phyloP scores from a whole-genome alignment of 768 basidiomycete genomes.

The Xerocomus spinulosus region DNA sequence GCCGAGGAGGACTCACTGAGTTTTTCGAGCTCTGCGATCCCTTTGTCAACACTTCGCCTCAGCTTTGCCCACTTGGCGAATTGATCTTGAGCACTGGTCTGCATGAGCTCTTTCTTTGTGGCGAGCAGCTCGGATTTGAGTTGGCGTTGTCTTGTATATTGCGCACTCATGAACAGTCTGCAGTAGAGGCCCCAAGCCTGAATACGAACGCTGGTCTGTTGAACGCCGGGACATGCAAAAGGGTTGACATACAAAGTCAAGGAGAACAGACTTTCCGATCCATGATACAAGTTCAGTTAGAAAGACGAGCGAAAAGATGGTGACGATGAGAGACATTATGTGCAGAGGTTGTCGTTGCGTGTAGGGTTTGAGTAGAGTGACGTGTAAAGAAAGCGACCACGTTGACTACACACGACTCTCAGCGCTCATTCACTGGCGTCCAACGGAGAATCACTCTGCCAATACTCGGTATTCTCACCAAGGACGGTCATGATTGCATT shows the following conservation, averaged over 20 bases:
- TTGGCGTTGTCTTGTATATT: slow-evolving; percentile 53
- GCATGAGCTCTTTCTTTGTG: slow-evolving; percentile 79
- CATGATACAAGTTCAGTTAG: slow-evolving; percentile 80
- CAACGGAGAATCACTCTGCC: too few relatives aligned
- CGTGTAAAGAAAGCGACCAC: too few relatives aligned
- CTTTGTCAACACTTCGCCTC: slow-evolving; percentile 86
- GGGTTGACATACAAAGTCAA: slow-evolving; percentile 61
- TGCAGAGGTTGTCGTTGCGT: not conserved
- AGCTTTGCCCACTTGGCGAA: slow-evolving; percentile 99
- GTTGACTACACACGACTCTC: slow-evolving; percentile 6
- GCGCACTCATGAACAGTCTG: slow-evolving; percentile 54
- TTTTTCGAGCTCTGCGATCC: slow-evolving; percentile 83
- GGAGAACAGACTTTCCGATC: slow-evolving; percentile 82
- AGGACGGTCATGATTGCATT: slow-evolving; percentile 21
- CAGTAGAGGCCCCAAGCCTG: slow-evolving; percentile 75
- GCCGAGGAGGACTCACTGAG: slow-evolving; percentile 58
- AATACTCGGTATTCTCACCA: too few relatives aligned
- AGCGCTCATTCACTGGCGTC: too few relatives aligned
- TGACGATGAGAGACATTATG: slow-evolving; percentile 71
- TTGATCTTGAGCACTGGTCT: slow-evolving; percentile 93
- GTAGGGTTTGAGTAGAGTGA: not conserved
- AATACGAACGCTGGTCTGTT: slow-evolving; percentile 1
- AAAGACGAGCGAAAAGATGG: slow-evolving; percentile 80
- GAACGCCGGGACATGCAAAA: slow-evolving; percentile 2
- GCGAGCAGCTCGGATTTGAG: slow-evolving; percentile 78